Percentiles rank a stretch among this genome's conserved stretches.
These are phyloP conservation scores for Trichosporon coremiiforme DNA, from an alignment of 1,284 basidiomycete species.

Conservation along the genomic window DNA sequence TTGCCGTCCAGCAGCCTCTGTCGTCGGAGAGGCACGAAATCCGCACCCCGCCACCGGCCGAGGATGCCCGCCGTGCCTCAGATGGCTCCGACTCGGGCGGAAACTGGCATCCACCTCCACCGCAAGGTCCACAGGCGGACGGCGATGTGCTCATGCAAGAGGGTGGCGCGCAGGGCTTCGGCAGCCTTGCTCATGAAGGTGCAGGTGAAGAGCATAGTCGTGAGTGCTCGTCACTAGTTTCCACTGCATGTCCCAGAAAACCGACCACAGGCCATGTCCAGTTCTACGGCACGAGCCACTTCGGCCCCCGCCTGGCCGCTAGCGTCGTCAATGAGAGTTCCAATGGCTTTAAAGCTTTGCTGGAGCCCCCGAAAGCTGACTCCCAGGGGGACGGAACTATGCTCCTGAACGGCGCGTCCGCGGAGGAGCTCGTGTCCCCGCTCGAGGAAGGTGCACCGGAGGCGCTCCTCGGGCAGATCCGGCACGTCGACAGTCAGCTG, in stretches of 20 bases:
- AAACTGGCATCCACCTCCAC: constrained; percentile 9
- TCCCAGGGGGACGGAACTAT: constrained; percentile 17
- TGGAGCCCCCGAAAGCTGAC: no score
- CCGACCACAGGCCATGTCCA: constrained; percentile 34
- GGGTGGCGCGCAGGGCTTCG: constrained; percentile 34
- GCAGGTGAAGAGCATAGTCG: constrained; percentile 30
- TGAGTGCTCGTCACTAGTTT: background rate
- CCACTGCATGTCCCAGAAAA: no score
- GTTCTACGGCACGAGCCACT: constrained; percentile 43
- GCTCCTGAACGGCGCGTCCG: constrained; percentile 29
- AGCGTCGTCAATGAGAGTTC: constrained; percentile 36
- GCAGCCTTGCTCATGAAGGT: constrained; percentile 31
- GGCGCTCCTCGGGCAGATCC: constrained; percentile 32
- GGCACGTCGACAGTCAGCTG: constrained; percentile 34
- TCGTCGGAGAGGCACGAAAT: constrained; percentile 27
- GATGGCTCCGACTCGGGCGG: background rate
- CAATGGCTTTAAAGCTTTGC: no score
- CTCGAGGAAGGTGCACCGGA: constrained; percentile 22
- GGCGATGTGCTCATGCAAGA: constrained; percentile 37
- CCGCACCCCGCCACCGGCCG: constrained; percentile 17
- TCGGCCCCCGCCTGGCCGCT: constrained; percentile 38
- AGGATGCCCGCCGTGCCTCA: background rate
- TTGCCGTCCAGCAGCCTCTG: constrained; percentile 20
- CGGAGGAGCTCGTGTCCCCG: constrained; percentile 26
- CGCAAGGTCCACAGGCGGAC: constrained; percentile 23